A percentile compares a stretch with the other conserved stretches of the same genome.
These are phyloP conservation scores for Exophiala viscosa DNA, from an alignment of 2,329 filamentous ascomycete genomes.

Conservation along the genomic window DNA sequence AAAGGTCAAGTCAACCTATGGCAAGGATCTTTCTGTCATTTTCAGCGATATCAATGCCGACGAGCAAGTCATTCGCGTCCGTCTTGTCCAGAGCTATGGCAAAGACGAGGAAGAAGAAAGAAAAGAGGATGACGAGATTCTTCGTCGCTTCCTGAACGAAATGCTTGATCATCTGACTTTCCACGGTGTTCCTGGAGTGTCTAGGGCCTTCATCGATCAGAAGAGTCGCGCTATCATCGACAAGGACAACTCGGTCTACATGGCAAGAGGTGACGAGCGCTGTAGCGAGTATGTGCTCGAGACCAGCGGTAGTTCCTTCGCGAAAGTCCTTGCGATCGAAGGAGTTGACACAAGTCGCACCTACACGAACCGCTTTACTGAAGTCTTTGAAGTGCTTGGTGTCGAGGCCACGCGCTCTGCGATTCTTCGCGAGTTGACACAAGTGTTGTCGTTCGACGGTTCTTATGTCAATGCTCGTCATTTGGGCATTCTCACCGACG, in stretches of 20 bases:
- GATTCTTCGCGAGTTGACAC: conserved; percentile 80
- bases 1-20: conserved; percentile 85
- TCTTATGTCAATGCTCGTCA: conserved; percentile 99
- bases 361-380: conserved; percentile 92
- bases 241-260: conserved; percentile 68
- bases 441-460: conserved; percentile 95
- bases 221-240: conserved; percentile 65
- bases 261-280: conserved; percentile 66
- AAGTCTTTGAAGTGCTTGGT: conserved; percentile 90
- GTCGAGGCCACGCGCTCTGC: conserved; percentile 91
- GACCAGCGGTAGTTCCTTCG: conserved; percentile 84
- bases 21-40: conserved; percentile 80
- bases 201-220: conserved; percentile 88
- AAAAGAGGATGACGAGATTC: conserved; percentile 83
- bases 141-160: conserved; percentile 88
- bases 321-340: conserved; percentile 76
- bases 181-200: conserved; percentile 83
- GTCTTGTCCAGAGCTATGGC: conserved; percentile 66
- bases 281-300: conserved; percentile 96
- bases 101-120: conserved; percentile 70
- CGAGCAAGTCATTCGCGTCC: conserved; percentile 87
- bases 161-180: conserved; percentile 87
- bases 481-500: conserved; percentile 88
- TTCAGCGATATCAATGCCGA: conserved; percentile 98
- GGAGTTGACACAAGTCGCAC: conserved; percentile 84